Evolutionary conservation across 139 green algal genomes (phyloP).

Genomic region (Tetradesmus lagerheimii): DNA sequence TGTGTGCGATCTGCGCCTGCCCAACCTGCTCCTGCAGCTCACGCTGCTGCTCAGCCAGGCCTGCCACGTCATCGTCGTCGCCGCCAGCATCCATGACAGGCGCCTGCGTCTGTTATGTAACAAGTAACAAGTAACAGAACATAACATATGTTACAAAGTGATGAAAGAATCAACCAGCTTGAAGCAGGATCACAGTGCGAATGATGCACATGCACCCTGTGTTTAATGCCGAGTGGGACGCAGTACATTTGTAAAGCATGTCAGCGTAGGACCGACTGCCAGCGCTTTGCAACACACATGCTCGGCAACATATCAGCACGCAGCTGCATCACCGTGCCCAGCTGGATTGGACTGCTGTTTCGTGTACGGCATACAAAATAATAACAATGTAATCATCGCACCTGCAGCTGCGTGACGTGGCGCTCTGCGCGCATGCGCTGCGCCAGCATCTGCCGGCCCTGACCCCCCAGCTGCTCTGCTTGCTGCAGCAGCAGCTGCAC

Average conservation of each 20-base stretch:
- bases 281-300: too few species aligned
- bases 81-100: not conserved
- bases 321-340: too few species aligned
- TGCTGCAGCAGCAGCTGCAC: slow-evolving; percentile 7
- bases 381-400: not conserved
- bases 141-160: not conserved
- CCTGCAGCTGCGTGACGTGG: not conserved
- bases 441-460: not conserved
- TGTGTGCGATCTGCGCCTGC: not conserved
- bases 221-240: too few species aligned
- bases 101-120: slow-evolving; percentile 10
- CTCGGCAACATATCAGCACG: too few species aligned
- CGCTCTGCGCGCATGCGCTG: not conserved
- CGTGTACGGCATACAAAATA: not conserved
- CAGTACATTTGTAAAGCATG: too few species aligned
- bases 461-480: not conserved
- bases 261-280: too few species aligned
- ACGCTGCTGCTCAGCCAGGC: slow-evolving; percentile 4
- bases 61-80: not conserved
- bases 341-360: too few species aligned
- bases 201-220: too few species aligned
- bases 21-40: slow-evolving; percentile 3
- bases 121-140: not conserved
- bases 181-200: too few species aligned
- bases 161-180: too few species aligned